Conservation (phyloP, 2,329 filamentous ascomycete genomes). For the Endoconidiophora laricicola region DNA sequence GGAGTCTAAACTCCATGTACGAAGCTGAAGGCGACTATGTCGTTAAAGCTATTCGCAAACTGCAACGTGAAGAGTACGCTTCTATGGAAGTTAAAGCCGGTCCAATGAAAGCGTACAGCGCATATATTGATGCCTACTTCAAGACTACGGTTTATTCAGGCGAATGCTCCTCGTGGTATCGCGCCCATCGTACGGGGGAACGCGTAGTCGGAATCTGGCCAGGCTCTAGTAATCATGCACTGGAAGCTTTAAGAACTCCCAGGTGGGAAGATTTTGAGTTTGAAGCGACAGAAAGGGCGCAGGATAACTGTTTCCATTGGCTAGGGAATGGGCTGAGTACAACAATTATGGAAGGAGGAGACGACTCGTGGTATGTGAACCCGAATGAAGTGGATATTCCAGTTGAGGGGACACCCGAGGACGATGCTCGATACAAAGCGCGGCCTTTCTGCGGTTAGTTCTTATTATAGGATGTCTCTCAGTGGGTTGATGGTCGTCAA, state of each 20-base stretch:
- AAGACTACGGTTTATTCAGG: constrained; percentile 31
- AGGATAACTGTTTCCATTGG: no score
- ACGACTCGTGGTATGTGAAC: no score
- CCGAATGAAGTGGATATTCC: no score
- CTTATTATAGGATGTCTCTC: no score
- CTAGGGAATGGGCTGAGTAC: no score
- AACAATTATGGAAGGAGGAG: no score
- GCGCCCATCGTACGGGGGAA: constrained; percentile 25
- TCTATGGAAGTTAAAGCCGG: constrained; percentile 27
- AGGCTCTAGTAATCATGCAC: constrained; percentile 27
- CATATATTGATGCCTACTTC: constrained; percentile 31
- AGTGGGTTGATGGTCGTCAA: no score
- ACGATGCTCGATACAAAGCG: no score
- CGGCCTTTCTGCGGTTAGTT: no score
- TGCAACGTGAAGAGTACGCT: constrained; percentile 18
- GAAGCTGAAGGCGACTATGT: constrained; percentile 26
- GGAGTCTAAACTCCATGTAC: constrained; percentile 29
- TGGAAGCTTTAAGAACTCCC: constrained; percentile 26
- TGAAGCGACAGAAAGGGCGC: background rate
- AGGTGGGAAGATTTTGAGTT: constrained; percentile 28
- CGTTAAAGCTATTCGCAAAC: constrained; percentile 15
- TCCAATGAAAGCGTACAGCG: constrained; percentile 29
- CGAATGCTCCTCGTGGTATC: constrained; percentile 37
- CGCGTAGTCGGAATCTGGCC: constrained; percentile 29
- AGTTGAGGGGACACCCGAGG: no score